A percentile compares a stretch with the other conserved stretches of the same genome.
These are phyloP conservation scores for Apodospora peruviana DNA, from an alignment of 495 filamentous ascomycete genomes.

Conservation along the genomic window DNA sequence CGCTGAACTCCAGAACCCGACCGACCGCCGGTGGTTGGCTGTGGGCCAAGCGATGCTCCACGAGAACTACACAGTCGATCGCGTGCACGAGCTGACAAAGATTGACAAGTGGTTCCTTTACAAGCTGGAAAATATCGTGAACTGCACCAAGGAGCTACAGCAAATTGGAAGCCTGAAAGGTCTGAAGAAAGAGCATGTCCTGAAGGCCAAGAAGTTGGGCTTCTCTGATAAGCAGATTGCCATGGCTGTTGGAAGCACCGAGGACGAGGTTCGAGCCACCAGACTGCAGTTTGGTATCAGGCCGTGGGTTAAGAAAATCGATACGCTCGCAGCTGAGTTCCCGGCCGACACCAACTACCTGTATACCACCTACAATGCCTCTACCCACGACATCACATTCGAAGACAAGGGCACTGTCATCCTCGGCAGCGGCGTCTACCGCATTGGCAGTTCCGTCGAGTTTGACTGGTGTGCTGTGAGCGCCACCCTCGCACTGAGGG, in stretches of 20 bases:
- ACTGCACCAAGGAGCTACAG: conserved; percentile 81
- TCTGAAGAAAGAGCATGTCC: conserved; percentile 77
- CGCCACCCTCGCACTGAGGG: conserved; percentile 74
- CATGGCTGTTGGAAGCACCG: conserved; percentile 71
- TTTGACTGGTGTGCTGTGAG: conserved; percentile 99
- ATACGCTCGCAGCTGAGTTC: conserved; percentile 95
- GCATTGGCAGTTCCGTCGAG: conserved; percentile 95
- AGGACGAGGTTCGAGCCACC: conserved; percentile 84
- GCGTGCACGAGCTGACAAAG: conserved; percentile 87
- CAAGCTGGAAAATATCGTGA: conserved; percentile 94
- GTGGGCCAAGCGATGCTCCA: conserved; percentile 97
- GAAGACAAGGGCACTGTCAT: conserved; percentile 89
- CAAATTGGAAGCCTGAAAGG: conserved; percentile 81
- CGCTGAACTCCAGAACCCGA: conserved; percentile 82
- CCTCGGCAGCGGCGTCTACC: conserved; percentile 90
- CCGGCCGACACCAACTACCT: conserved; percentile 97
- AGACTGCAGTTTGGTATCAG: conserved; percentile 79
- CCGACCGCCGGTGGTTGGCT: conserved; percentile 91
- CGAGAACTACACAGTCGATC: conserved; percentile 88
- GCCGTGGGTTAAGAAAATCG: conserved; percentile 95
- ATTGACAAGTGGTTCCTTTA: conserved; percentile 96
- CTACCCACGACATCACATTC: conserved; percentile 91
- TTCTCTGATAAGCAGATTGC: conserved; percentile 97
- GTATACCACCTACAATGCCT: conserved; percentile 97
- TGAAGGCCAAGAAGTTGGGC: conserved; percentile 92